Base-by-base conservation (phyloP, 139 green algal genomes). In the Choricystis sp. region DNA sequence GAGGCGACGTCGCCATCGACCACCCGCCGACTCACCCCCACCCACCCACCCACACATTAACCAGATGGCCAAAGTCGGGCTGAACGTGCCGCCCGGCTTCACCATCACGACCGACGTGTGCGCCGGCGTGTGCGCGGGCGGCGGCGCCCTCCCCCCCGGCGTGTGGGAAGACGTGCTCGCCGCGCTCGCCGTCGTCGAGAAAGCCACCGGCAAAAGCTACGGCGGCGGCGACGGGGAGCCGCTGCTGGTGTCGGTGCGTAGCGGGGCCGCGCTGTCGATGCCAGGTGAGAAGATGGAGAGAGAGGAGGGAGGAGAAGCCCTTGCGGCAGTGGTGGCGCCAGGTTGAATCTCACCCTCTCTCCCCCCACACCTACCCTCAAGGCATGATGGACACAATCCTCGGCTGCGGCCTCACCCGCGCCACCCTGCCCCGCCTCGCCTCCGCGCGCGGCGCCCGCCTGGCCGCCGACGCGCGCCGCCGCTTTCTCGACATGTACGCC, bases 341-440 rank as follows among this genome's bases (percentile, higher is more conserved):
- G n/a, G n/a, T n/a, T n/a, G n/a, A n/a, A n/a, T n/a, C n/a, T 5
- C 27, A 1, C 24, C 21, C 40, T 48, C 29, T 49, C 31, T 20
- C 28, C 29, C 55, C 28, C 28, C 3, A n/a, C 14, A 5, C 52
- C 27, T 89, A 74, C 27, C 87, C 85, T 80, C 81, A 81, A 40
- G 87, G 87, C 58, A 95, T 95, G 87, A 94, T 95, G 87, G 83
- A 95, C 79, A 95, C 87, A 1, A 86, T 94, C 31, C 79, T 95
- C 24, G 94, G 95, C 72, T 71, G 95, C 49, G 87, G 87, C 29
- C 70, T 94, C 19, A 95, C 94, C 72, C 86, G 95, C 60, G 67
- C 62, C 16, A 71, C 86, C 57, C 79, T 85, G 1, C 69, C 81
- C 49, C 78, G 76, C 19, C 73, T 95, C 26, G 85, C 82, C 24